These are phyloP conservation scores for Cymbopogon citratus DNA, from an alignment of 176 grass and related monocot species.

Conservation along the genomic window DNA sequence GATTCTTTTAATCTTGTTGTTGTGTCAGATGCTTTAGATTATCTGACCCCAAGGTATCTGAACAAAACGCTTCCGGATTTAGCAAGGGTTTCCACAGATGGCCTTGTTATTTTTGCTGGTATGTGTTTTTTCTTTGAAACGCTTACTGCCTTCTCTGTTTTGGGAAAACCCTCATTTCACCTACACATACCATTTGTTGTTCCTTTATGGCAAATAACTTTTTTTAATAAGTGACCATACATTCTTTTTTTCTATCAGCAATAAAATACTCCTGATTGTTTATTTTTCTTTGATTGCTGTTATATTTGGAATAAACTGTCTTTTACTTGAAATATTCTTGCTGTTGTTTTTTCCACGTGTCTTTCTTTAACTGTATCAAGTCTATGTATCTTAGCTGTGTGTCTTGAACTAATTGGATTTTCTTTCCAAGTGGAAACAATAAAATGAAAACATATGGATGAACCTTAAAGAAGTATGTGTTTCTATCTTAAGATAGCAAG, in stretches of 20 bases:
- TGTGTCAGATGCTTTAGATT: constrained; percentile 93
- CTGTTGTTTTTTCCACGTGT: neutral
- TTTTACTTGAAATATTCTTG: neutral
- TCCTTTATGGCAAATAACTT: no score
- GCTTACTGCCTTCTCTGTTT: neutral
- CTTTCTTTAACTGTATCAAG: neutral
- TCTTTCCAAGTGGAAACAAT: neutral
- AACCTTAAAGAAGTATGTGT: neutral
- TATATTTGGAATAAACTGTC: neutral
- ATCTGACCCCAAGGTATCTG: constrained; percentile 88
- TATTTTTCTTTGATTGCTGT: neutral
- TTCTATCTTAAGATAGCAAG: neutral
- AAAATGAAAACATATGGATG: neutral
- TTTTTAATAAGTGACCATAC: neutral
- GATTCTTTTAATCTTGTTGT: constrained; percentile 97
- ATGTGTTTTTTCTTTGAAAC: constrained; percentile 10
- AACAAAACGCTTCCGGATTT: constrained; percentile 95
- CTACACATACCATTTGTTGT: neutral
- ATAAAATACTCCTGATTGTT: neutral
- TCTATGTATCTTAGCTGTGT: neutral
- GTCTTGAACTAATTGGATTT: neutral
- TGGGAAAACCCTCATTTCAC: neutral
- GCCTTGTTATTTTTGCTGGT: constrained; percentile 95
- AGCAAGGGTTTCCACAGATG: constrained; percentile 82
- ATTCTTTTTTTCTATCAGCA: neutral